Evolutionary conservation across 495 filamentous ascomycete genomes (phyloP).

Genomic region (Penicillium mononematosum): DNA sequence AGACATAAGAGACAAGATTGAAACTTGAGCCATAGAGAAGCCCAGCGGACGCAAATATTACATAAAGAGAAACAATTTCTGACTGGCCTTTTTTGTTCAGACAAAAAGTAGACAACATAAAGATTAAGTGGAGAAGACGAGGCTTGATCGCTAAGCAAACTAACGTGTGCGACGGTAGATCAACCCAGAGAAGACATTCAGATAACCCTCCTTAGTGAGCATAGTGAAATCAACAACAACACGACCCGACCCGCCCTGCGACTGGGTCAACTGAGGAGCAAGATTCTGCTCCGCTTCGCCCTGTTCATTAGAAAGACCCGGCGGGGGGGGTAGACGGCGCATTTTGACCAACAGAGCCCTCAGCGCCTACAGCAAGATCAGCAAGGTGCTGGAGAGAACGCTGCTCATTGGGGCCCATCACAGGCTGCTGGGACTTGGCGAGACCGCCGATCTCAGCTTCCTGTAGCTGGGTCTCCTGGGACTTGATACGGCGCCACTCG

Average conservation of each 20-base stretch:
- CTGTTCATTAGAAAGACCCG: conserved; percentile 33
- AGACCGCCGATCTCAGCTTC: conserved; percentile 29
- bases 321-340: conserved; percentile 33
- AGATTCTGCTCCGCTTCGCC: conserved; percentile 34
- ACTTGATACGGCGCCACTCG: conserved; percentile 44
- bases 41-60: neutral
- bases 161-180: conserved; percentile 41
- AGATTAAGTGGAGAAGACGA: neutral
- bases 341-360: conserved; percentile 41
- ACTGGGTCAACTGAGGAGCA: conserved; percentile 29
- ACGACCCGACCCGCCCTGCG: conserved; percentile 29
- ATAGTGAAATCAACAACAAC: conserved; percentile 46
- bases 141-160: neutral
- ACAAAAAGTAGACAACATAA: neutral
- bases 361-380: conserved; percentile 57
- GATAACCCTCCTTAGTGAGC: conserved; percentile 45
- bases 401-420: conserved; percentile 49
- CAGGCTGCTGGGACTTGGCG: conserved; percentile 31
- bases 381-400: conserved; percentile 62
- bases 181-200: conserved; percentile 47
- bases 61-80: neutral
- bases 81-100: neutral
- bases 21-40: neutral
- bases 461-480: conserved; percentile 41
- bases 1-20: neutral